Conservation (phyloP, 2,329 filamentous ascomycete species). For the Xylaria sp. region DNA sequence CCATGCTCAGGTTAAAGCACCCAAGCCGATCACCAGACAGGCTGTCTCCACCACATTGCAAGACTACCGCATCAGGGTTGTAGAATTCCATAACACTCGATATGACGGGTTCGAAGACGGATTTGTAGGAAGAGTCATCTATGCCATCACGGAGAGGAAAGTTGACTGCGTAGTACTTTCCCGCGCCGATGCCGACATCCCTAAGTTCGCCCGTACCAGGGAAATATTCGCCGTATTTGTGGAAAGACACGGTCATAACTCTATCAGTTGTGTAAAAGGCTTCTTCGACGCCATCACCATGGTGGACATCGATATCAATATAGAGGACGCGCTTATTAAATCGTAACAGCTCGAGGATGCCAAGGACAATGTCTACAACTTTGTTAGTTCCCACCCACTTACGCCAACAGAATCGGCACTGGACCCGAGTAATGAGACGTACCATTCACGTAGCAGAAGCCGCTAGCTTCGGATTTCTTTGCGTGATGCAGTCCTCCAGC, state of each 20-base stretch:
- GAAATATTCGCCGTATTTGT: conserved; percentile 98
- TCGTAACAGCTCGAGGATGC: conserved; percentile 89
- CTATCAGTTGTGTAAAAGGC: conserved; percentile 93
- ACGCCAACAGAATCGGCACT: not conserved
- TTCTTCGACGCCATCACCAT: conserved; percentile 92
- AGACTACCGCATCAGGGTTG: conserved; percentile 88
- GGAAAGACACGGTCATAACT: conserved; percentile 92
- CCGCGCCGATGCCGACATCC: conserved; percentile 86
- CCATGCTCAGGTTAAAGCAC: conserved; percentile 98
- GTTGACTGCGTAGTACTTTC: conserved; percentile 91
- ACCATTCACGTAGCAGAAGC: conserved; percentile 99
- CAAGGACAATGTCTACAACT: conserved; percentile 86
- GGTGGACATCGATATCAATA: conserved; percentile 95
- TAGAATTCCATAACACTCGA: conserved; percentile 87
- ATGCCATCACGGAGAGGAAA: conserved; percentile 93
- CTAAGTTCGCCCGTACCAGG: conserved; percentile 89
- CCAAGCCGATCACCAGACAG: conserved; percentile 93
- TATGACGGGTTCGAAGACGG: conserved; percentile 92
- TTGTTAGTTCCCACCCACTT: conserved; percentile 56
- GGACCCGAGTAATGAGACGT: conserved; percentile 53
- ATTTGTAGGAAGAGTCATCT: conserved; percentile 87
- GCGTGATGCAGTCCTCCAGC: conserved; percentile 96
- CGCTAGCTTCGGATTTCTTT: conserved; percentile 94
- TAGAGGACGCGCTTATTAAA: conserved; percentile 95
- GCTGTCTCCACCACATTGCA: conserved; percentile 96